phyloP scores from a whole-genome alignment of 1,139 yeast genomes.

The Hansenula anomala region DNA sequence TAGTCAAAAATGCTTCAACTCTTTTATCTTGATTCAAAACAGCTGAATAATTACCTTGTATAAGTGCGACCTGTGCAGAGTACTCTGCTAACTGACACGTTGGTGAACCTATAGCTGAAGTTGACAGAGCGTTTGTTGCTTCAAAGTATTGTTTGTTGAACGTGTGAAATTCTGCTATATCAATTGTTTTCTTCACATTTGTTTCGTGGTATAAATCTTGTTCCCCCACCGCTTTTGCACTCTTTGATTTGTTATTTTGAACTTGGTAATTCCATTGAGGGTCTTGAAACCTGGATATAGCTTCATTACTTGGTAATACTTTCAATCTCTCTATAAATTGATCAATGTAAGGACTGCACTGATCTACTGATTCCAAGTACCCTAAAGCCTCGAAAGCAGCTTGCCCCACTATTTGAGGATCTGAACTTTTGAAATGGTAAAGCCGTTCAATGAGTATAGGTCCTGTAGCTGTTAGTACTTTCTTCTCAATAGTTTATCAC shows the following conservation, averaged over 20 bases:
- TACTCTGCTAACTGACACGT: constrained; percentile 17
- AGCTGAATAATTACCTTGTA: constrained; percentile 13
- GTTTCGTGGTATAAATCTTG: constrained; percentile 18
- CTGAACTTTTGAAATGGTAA: constrained; percentile 5
- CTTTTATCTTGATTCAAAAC: constrained; percentile 20
- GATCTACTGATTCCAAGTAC: constrained; percentile 6
- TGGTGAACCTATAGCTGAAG: constrained; percentile 9
- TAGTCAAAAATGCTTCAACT: constrained; percentile 16
- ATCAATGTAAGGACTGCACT: constrained; percentile 13
- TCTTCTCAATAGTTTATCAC: constrained; percentile 6
- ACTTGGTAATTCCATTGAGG: constrained; percentile 8
- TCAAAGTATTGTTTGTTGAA: constrained; percentile 15
- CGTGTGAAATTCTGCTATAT: constrained; percentile 12
- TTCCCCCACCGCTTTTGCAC: constrained; percentile 10
- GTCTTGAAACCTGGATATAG: constrained; percentile 1
- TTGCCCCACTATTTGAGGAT: not conserved
- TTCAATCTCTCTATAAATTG: constrained; percentile 4
- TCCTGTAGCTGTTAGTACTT: constrained; percentile 10
- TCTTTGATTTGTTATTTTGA: constrained; percentile 7
- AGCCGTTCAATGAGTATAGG: constrained; percentile 13
- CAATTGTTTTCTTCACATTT: constrained; percentile 12
- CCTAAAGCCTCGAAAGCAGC: constrained; percentile 11
- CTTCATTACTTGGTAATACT: not conserved
- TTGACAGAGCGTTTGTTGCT: constrained; percentile 14
- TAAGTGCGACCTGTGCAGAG: constrained; percentile 15